Evolutionary conservation across 805 yeast species (phyloP).

Genomic region (Kazachstania kunashirensis): DNA sequence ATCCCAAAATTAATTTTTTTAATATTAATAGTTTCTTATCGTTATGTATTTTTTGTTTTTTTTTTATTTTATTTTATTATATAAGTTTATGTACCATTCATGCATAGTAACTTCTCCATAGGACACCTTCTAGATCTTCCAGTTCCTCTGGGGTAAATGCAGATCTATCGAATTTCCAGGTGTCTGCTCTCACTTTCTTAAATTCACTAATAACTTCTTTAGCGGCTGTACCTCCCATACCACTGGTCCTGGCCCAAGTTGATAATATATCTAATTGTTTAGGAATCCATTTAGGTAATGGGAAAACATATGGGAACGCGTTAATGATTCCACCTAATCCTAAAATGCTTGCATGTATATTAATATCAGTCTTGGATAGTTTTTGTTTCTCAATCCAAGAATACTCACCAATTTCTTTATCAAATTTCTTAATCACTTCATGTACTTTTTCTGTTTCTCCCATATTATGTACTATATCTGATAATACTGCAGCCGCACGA

Average conservation of each 20-base stretch:
- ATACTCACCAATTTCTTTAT: constrained; percentile 17
- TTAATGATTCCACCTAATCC: constrained; percentile 82
- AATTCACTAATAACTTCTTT: constrained; percentile 73
- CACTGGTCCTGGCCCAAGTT: constrained; percentile 61
- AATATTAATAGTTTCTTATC: no score
- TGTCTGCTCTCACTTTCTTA: constrained; percentile 86
- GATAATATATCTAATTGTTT: constrained; percentile 58
- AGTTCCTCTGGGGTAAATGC: constrained; percentile 69
- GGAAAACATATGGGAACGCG: constrained; percentile 85
- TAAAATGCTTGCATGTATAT: constrained; percentile 74
- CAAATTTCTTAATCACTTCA: constrained; percentile 37
- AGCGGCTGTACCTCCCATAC: constrained; percentile 74
- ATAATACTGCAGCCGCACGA: constrained; percentile 60
- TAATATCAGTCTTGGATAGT: constrained; percentile 33
- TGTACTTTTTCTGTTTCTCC: constrained; percentile 32
- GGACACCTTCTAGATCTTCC: constrained; percentile 87
- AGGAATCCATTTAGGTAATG: constrained; percentile 90
- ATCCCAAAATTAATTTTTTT: no score
- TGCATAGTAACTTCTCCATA: constrained; percentile 87
- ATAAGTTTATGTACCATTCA: no score
- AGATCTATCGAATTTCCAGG: constrained; percentile 85
- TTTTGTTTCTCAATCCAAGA: constrained; percentile 28
- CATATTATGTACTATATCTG: constrained; percentile 66
- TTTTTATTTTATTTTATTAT: no score
- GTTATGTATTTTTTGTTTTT: no score